Percentiles rank a stretch among this genome's conserved stretches.
Conservation (phyloP, 768 basidiomycete genomes). For the Nevesoporus exiguus region DNA sequence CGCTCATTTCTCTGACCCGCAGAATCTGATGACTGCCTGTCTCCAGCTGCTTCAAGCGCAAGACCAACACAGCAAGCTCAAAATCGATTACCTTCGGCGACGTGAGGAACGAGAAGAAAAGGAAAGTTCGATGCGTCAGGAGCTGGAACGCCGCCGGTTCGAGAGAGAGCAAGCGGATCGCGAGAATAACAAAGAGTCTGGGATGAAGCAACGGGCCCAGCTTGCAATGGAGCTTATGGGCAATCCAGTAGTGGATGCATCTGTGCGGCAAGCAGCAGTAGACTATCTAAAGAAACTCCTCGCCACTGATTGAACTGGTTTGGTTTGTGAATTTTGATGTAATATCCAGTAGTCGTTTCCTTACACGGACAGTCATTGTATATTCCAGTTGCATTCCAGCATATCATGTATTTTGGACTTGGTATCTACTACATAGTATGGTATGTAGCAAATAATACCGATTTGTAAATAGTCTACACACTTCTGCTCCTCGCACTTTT, state of each 20-base stretch:
- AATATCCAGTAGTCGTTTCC: slow-evolving; percentile 1
- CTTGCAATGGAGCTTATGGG: slow-evolving; percentile 64
- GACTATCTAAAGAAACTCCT: slow-evolving; percentile 73
- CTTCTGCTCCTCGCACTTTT: too few relatives aligned
- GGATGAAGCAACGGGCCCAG: slow-evolving; percentile 58
- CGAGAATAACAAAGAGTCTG: slow-evolving; percentile 50
- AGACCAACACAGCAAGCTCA: slow-evolving; percentile 64
- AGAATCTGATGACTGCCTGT: slow-evolving; percentile 53
- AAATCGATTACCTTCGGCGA: slow-evolving; percentile 63
- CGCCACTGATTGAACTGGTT: slow-evolving; percentile 29
- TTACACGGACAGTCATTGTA: slow-evolving; percentile 11
- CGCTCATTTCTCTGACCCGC: slow-evolving; percentile 51
- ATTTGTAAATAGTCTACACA: background rate
- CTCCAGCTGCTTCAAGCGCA: slow-evolving; percentile 64
- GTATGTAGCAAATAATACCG: slow-evolving; percentile 6
- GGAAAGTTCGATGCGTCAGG: slow-evolving; percentile 48
- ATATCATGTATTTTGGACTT: slow-evolving; percentile 8
- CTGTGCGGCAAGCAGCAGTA: slow-evolving; percentile 61
- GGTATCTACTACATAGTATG: background rate
- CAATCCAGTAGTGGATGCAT: slow-evolving; percentile 55
- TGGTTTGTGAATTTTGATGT: slow-evolving; percentile 6
- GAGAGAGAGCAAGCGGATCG: slow-evolving; percentile 58
- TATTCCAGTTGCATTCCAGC: slow-evolving; percentile 5
- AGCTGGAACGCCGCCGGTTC: slow-evolving; percentile 49
- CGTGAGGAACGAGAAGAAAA: slow-evolving; percentile 69